Base-by-base conservation (phyloP, 2,329 filamentous ascomycete genomes). In the Phaeosphaeria sp. region DNA sequence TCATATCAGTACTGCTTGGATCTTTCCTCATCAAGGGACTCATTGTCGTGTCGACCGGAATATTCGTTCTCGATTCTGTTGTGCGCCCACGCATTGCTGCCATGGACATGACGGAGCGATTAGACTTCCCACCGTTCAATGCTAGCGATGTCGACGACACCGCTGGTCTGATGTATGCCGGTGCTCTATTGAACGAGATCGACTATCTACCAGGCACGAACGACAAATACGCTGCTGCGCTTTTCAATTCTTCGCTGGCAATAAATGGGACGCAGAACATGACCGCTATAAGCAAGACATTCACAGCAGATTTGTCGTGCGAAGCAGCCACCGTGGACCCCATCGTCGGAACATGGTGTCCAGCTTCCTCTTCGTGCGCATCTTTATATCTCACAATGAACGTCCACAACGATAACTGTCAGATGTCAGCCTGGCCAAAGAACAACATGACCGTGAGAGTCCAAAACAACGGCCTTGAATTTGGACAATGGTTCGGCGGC, bases 201-300 rank as follows among this genome's bases (percentile, higher is more conserved):
- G 51, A 48, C 2, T 42, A 47, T 17, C 42, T 42, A 2, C 20
- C 20, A 9, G 51, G 51, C n/a, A 53, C 51, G 15, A 53, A 53
- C 27, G 27, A 18, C 2, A n/a, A 47, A 22, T 53, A 39, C 17
- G 51, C 44, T 8, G 44, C 43, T 21, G 51, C 46, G n/a, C 20
- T 33, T 22, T 53, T 53, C 30, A 22, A 48, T 8, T 30, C 30
- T 7, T 39, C 51, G 20, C 27, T 40, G 3, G 18, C 25, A 3
- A 25, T 52, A 9, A 33, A 25, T 8, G 44, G 44, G 11, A 20
- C 13, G 5, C 33, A 50, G 21, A 40, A 21, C 11, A 21, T 50
- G 21, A 44, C 52, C 5, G 33, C 20, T 3, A n/a, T 3, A 17
- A 22, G 22, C n/a, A 49, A 43, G 9, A 40, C 36, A 2, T 49